Base-by-base conservation (phyloP, 1,284 basidiomycete genomes). In the Irpex sp. region DNA sequence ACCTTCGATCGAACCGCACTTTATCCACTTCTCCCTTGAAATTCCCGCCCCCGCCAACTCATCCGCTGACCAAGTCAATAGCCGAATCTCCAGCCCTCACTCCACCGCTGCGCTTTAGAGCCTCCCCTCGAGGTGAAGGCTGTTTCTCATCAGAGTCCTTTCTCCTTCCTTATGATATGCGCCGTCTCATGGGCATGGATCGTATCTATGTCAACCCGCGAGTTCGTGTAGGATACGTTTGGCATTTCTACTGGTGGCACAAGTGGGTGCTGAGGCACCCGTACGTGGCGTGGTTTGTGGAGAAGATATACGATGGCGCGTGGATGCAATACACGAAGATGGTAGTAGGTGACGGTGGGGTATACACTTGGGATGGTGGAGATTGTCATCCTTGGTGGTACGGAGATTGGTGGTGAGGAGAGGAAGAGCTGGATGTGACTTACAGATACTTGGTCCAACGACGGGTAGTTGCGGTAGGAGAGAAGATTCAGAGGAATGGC, bases 131-230 rank as follows among this genome's bases (percentile, higher is more conserved):
- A 21, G 73, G 69, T 6, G 78, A 80, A 61, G 68, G 70, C 60
- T 87, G 85, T 70, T 81, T 77, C 67, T 81, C 81, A 47, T 80
- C 78, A 21, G 85, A 87, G 72, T 83, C 79, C 46, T 83, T 85
- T 73, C 68, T 83, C 57, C 74, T 82, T 15, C 81, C 81, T 4
- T 84, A 84, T 70, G 85, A 87, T 69, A 71, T 86, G 33, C 79
- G 85, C 63, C 78, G 83, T 3, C 63, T 81, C 36, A 79, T 81
- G 62, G 70, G 72, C 17, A 65, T 81, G 53, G 67, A 74, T 37
- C 74, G 74, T 35, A 79, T 84, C 60, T 76, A 74, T 66, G 76
- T 83, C 68, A 83, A 84, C 67, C 80, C 82, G 37, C 71, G 69
- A 36, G 80, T 81, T 35, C 71, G 75, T 58, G 73, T 70, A 13